A percentile compares a stretch with the other conserved stretches of the same genome.
These are phyloP conservation scores for Syzygium malaccense DNA, from an alignment of 441 rosid genomes.

Conservation along the genomic window DNA sequence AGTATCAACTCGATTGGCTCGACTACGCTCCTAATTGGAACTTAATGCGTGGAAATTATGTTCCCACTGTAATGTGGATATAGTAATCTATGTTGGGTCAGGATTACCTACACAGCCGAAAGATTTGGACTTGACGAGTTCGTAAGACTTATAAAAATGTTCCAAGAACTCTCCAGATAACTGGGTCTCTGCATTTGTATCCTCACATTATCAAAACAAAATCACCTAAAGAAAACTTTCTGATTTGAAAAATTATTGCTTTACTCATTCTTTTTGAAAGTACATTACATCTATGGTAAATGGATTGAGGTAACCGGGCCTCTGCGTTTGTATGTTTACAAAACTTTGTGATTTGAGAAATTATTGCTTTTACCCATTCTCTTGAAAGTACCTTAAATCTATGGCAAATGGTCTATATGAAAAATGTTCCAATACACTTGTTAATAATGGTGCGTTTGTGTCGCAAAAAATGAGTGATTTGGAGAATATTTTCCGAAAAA, in stretches of 20 bases:
- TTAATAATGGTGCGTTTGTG: too few species aligned
- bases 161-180: neutral
- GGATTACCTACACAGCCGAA: neutral
- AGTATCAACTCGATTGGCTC: neutral
- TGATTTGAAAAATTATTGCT: neutral
- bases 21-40: neutral
- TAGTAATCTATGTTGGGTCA: neutral
- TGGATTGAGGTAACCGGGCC: neutral
- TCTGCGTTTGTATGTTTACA: too few species aligned
- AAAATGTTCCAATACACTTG: neutral
- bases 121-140: neutral
- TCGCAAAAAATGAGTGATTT: too few species aligned
- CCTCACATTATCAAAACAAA: neutral
- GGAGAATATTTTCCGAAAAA: too few species aligned
- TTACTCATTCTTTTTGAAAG: neutral
- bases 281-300: neutral
- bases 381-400: neutral
- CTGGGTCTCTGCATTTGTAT: rapidly evolving
- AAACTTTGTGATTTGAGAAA: neutral
- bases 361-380: neutral
- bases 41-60: neutral
- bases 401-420: neutral
- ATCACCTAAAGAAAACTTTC: neutral
- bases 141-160: neutral
- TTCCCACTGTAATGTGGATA: neutral